A percentile compares a stretch with the other conserved stretches of the same genome.
Conservation (phyloP, 768 basidiomycete genomes). For the Hypholoma fasciculare region DNA sequence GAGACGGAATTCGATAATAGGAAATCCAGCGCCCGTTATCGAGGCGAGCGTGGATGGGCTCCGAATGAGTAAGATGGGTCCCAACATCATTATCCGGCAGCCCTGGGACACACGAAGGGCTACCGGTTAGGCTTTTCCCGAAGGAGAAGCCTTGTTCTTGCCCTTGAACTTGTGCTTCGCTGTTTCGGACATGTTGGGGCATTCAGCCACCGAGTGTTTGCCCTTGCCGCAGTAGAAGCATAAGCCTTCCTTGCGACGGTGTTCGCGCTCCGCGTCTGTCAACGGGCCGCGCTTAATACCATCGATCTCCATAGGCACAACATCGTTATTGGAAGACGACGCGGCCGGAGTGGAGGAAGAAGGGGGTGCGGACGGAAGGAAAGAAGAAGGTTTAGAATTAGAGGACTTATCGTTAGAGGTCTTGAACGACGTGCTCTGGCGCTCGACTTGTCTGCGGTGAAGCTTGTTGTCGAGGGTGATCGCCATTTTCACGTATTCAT, state of each 20-base stretch:
- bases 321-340: slow-evolving; percentile 13
- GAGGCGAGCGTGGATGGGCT: slow-evolving; percentile 14
- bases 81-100: slow-evolving; percentile 24
- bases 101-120: slow-evolving; percentile 24
- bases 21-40: slow-evolving; percentile 20
- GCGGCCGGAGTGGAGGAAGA: slow-evolving; percentile 1
- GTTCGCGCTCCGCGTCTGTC: slow-evolving; percentile 24
- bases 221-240: slow-evolving; percentile 36
- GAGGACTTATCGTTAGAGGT: background rate
- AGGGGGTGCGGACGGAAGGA: background rate
- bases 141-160: slow-evolving; percentile 16
- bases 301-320: slow-evolving; percentile 33
- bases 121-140: slow-evolving; percentile 29
- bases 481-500: slow-evolving; percentile 16
- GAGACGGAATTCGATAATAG: slow-evolving; percentile 13
- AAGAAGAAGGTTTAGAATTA: background rate
- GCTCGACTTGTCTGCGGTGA: slow-evolving; percentile 8
- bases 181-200: slow-evolving; percentile 18
- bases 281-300: slow-evolving; percentile 25
- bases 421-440: background rate
- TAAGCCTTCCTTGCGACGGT: slow-evolving; percentile 22
- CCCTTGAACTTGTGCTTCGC: background rate
- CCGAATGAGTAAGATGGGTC: slow-evolving; percentile 18
- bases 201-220: slow-evolving; percentile 26
- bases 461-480: slow-evolving; percentile 26